Evolutionary conservation across 2,329 filamentous ascomycete species (phyloP).

Genomic region (Hypomyces perniciosus): DNA sequence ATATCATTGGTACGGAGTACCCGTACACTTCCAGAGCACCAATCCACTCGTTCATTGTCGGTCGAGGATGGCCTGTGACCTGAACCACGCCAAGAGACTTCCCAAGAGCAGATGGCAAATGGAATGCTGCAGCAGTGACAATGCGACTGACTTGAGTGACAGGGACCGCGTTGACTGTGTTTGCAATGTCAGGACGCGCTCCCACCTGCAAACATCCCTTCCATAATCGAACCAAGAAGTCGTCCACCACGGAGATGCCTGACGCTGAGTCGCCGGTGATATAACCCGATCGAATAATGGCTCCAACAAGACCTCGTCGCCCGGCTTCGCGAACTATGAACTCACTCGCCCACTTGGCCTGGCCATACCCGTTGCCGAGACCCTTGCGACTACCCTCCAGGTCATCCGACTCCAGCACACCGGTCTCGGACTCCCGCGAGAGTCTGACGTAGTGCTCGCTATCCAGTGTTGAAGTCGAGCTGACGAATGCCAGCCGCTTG

Average conservation of each 20-base stretch:
- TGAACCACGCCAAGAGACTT: conserved; percentile 55
- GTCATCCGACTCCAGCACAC: conserved; percentile 73
- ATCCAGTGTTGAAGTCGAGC: conserved; percentile 70
- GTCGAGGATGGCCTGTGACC: conserved; percentile 71
- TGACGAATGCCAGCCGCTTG: conserved; percentile 76
- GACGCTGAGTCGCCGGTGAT: conserved; percentile 66
- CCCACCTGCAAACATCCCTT: conserved; percentile 83
- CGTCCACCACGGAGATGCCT: conserved; percentile 74
- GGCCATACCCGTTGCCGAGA: conserved; percentile 82
- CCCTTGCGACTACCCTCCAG: conserved; percentile 69
- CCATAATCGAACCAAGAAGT: conserved; percentile 79
- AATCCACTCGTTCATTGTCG: conserved; percentile 61
- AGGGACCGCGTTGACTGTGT: conserved; percentile 85
- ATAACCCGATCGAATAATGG: conserved; percentile 79
- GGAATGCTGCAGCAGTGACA: conserved; percentile 66
- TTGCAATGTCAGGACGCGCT: conserved; percentile 68
- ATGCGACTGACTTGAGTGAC: conserved; percentile 79
- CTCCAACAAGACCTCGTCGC: conserved; percentile 66
- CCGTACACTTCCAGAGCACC: neutral
- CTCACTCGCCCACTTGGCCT: conserved; percentile 76
- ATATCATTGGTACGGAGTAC: neutral
- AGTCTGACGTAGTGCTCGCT: conserved; percentile 73
- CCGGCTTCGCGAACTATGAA: conserved; percentile 73
- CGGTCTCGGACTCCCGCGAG: conserved; percentile 46
- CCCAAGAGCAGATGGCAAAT: conserved; percentile 44